phyloP scores from a whole-genome alignment of 73 alveolate species.

The Uronychia setigera region DNA sequence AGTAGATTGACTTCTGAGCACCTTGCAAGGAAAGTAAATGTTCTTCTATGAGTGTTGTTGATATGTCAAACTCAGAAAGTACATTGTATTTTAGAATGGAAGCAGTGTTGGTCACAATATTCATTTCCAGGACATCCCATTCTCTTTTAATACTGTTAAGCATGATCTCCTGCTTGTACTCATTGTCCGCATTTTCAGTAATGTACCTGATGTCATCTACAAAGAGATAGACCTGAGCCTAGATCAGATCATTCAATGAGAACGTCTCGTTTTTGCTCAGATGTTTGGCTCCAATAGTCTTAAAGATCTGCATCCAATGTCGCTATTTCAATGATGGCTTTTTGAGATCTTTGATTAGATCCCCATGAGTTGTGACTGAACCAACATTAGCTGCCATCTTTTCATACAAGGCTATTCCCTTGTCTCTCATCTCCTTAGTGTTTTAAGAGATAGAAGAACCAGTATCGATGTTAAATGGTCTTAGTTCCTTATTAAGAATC shows the following conservation, averaged over 20 bases:
- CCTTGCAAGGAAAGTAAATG: conserved; percentile 43
- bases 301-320: conserved; percentile 69
- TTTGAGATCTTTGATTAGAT: conserved; percentile 7
- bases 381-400: not conserved
- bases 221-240: conserved; percentile 46
- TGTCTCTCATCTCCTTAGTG: not conserved
- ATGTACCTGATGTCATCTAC: conserved; percentile 48
- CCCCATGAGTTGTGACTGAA: not conserved
- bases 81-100: conserved; percentile 29
- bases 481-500: conserved; percentile 6
- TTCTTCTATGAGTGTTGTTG: conserved; percentile 51
- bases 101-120: conserved; percentile 21
- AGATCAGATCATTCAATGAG: conserved; percentile 53
- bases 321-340: conserved; percentile 56
- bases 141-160: conserved; percentile 44
- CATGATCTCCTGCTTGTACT: conserved; percentile 49
- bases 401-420: not conserved
- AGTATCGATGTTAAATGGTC: not conserved
- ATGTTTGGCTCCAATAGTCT: conserved; percentile 53
- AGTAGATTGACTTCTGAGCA: conserved; percentile 30
- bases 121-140: conserved; percentile 55
- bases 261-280: conserved; percentile 32
- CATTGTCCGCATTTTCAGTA: conserved; percentile 66
- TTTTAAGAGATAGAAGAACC: not conserved
- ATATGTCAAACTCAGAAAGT: conserved; percentile 50